Conservation (phyloP, 768 basidiomycete species). For the Leccinum disarticulatum region DNA sequence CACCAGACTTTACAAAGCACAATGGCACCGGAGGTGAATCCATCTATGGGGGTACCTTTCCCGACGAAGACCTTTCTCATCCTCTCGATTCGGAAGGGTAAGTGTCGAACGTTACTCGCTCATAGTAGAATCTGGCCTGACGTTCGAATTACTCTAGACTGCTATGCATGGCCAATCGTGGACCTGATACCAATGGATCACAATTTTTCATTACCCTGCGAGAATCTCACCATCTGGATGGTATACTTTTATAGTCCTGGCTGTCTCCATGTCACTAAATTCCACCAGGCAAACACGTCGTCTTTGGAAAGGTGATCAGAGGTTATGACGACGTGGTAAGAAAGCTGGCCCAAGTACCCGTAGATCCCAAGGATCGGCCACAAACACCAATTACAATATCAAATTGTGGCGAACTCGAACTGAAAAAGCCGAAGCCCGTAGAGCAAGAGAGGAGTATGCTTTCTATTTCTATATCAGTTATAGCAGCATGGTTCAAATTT, state of each 20-base stretch:
- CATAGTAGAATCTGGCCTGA: neutral
- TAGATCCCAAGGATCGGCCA: conserved; percentile 77
- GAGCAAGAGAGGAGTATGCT: conserved; percentile 18
- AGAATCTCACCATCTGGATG: conserved; percentile 73
- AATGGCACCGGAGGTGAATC: conserved; percentile 83
- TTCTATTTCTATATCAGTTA: neutral
- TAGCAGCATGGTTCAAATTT: neutral
- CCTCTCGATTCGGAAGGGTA: conserved; percentile 66
- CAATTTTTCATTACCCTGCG: conserved; percentile 86
- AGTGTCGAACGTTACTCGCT: conserved; percentile 19
- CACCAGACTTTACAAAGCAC: conserved; percentile 72
- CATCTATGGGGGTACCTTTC: conserved; percentile 74
- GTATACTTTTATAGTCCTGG: conserved; percentile 35
- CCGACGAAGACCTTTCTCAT: conserved; percentile 71
- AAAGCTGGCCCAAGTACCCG: conserved; percentile 60
- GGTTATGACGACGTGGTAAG: conserved; percentile 62
- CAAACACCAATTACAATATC: conserved; percentile 61
- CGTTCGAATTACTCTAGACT: conserved; percentile 40
- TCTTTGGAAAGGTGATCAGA: conserved; percentile 54
- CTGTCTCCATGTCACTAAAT: conserved; percentile 2
- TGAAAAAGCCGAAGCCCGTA: conserved; percentile 38
- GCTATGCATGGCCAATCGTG: conserved; percentile 89
- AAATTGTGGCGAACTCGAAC: conserved; percentile 84
- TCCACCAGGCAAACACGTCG: conserved; percentile 55
- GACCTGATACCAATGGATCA: conserved; percentile 80